Evolutionary conservation across 1,284 basidiomycete genomes (phyloP).

Genomic region (Rhodotorula sp.): DNA sequence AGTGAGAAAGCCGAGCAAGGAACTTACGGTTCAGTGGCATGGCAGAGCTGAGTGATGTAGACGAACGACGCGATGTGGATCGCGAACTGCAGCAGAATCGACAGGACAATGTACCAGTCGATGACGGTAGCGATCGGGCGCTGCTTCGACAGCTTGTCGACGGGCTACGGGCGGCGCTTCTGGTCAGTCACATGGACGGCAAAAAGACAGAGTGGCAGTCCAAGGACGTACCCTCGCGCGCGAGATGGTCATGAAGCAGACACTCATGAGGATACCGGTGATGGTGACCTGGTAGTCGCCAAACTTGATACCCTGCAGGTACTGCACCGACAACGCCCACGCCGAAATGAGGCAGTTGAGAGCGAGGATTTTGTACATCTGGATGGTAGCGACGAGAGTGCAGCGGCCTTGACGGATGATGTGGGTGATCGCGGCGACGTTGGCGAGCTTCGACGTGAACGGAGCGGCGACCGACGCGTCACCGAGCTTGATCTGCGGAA

Average conservation of each 20-base stretch:
- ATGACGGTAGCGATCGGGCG: conserved; percentile 91
- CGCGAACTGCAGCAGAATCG: conserved; percentile 85
- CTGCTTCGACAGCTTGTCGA: conserved; percentile 86
- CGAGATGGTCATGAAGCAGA: conserved; percentile 95
- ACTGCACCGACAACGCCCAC: conserved; percentile 91
- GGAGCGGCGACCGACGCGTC: conserved; percentile 95
- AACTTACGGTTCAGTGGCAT: conserved; percentile 72
- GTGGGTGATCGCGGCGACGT: conserved; percentile 88
- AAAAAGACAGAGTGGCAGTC: not conserved
- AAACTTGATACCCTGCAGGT: conserved; percentile 95
- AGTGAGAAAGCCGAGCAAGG: not conserved
- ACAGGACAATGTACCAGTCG: conserved; percentile 88
- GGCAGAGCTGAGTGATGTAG: conserved; percentile 83
- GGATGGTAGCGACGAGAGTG: conserved; percentile 92
- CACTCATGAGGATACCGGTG: conserved; percentile 83
- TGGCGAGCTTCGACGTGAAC: conserved; percentile 91
- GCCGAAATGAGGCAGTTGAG: conserved; percentile 94
- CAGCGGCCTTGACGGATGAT: conserved; percentile 96
- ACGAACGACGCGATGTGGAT: conserved; percentile 83
- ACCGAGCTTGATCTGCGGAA: conserved; percentile 94
- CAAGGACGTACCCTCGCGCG: conserved; percentile 73
- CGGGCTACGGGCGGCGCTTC: conserved; percentile 59
- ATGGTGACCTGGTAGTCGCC: conserved; percentile 70
- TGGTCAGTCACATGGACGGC: not conserved
- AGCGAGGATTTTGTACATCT: conserved; percentile 98